A percentile compares a stretch with the other conserved stretches of the same genome.
These are phyloP conservation scores for Phascolomyces articulosus DNA, from an alignment of 371 early-diverging fungal genomes.

Conservation along the genomic window DNA sequence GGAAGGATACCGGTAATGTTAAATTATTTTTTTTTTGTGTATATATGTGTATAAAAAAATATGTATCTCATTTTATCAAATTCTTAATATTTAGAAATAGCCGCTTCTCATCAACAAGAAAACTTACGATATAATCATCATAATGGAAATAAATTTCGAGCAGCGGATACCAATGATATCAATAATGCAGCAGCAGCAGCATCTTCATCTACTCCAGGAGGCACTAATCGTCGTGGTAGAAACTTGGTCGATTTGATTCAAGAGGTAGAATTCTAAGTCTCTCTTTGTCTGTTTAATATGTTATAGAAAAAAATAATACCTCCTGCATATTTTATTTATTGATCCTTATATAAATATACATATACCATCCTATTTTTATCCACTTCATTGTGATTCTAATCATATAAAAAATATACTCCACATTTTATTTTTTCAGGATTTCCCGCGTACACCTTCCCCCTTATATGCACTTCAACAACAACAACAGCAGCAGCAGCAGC, in stretches of 20 bases:
- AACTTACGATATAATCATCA: slow-evolving; percentile 21
- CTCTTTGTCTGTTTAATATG: too few relatives aligned
- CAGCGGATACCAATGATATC: slow-evolving; percentile 4
- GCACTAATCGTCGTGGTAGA: background rate
- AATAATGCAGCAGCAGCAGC: background rate
- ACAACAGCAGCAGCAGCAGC: slow-evolving; percentile 1
- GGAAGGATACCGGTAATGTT: slow-evolving; percentile 27
- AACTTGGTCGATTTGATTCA: slow-evolving; percentile 4
- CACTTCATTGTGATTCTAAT: too few relatives aligned
- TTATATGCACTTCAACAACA: slow-evolving; percentile 8
- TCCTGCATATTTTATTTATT: background rate
- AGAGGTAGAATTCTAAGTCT: too few relatives aligned
- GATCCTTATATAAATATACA: background rate
- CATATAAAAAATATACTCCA: too few relatives aligned
- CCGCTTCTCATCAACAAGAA: slow-evolving; percentile 14
- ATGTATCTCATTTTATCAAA: slow-evolving; percentile 3
- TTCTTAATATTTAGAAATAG: slow-evolving; percentile 4
- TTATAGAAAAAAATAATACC: background rate
- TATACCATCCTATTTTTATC: too few relatives aligned
- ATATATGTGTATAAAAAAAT: background rate
- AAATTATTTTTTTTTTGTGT: background rate
- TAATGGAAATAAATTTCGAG: background rate
- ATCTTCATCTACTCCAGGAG: background rate
- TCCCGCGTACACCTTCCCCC: slow-evolving; percentile 6
- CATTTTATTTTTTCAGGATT: background rate